Percentiles rank a stretch among this genome's conserved stretches.
These are phyloP conservation scores for Leccinum boreale DNA, from an alignment of 768 basidiomycete genomes.

Conservation along the genomic window DNA sequence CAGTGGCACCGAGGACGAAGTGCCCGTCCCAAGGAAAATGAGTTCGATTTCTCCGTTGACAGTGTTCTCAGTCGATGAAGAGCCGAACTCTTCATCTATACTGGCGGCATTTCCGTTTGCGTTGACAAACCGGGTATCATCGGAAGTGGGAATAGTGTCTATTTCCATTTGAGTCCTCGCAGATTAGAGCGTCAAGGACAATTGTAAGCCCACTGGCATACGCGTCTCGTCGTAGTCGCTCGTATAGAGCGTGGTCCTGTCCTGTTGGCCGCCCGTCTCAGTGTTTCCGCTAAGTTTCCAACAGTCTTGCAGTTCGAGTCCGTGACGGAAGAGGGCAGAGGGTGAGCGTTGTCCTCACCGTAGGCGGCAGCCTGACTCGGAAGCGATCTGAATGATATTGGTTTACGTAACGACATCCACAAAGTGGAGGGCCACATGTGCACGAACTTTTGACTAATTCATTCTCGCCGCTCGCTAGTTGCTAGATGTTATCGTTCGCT, in stretches of 20 bases:
- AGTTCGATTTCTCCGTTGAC: constrained; percentile 45
- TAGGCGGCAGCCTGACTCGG: too few species aligned
- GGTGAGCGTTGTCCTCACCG: not conserved
- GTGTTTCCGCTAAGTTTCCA: not conserved
- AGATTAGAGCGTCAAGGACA: not conserved
- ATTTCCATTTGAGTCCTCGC: not conserved
- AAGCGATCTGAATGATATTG: not conserved
- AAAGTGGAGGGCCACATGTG: too few species aligned
- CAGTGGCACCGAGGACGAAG: constrained; percentile 69
- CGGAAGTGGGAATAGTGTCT: constrained; percentile 1
- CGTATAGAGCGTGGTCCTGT: not conserved
- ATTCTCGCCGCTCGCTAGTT: too few species aligned
- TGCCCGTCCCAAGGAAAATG: constrained; percentile 83
- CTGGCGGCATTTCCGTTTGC: not conserved
- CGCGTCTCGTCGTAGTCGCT: not conserved
- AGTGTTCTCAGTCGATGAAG: not conserved
- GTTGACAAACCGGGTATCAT: not conserved
- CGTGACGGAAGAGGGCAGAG: not conserved
- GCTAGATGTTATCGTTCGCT: too few species aligned
- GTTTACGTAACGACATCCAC: not conserved
- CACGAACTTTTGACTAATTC: too few species aligned
- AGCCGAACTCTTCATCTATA: not conserved
- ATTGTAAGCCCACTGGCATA: not conserved
- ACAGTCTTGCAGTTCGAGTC: not conserved
- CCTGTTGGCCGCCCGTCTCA: not conserved